Conservation (phyloP, 441 rosid species). For the Cnidoscolus chayamansa region DNA sequence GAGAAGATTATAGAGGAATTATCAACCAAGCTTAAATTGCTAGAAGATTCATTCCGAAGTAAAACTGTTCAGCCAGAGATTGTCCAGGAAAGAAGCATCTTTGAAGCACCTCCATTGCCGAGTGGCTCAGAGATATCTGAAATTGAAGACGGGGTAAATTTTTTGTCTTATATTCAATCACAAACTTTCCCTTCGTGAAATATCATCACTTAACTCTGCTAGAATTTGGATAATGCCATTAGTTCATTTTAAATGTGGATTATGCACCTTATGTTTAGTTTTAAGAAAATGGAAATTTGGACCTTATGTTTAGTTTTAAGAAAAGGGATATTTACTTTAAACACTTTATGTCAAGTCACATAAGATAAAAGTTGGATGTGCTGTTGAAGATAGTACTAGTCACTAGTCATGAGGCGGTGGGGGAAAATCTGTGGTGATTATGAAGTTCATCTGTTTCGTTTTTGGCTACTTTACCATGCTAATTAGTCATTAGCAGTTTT, state of each 20-base stretch:
- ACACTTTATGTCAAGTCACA: background rate
- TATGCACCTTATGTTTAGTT: background rate
- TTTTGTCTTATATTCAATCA: constrained; percentile 7
- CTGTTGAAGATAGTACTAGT: too few species aligned
- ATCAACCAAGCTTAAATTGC: constrained; percentile 51
- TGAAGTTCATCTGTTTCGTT: background rate
- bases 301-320: background rate
- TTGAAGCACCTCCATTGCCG: constrained; percentile 58
- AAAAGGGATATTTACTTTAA: too few species aligned
- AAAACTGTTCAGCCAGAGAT: constrained; percentile 52
- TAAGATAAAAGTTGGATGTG: background rate
- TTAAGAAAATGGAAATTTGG: background rate
- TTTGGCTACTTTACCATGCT: background rate
- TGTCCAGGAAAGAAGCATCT: constrained; percentile 67
- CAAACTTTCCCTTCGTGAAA: background rate
- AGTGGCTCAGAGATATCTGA: constrained; percentile 82
- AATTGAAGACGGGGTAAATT: constrained; percentile 70
- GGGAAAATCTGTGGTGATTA: background rate
- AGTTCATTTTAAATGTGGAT: background rate
- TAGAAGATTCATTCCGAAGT: constrained; percentile 59
- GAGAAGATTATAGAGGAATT: constrained; percentile 65
- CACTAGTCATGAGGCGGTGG: too few species aligned
- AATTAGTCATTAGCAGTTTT: background rate
- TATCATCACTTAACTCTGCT: constrained; percentile 1
- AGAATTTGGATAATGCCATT: background rate